These are phyloP conservation scores for Colletotrichum caudatum DNA, from an alignment of 2,329 filamentous ascomycete genomes.

Conservation along the genomic window DNA sequence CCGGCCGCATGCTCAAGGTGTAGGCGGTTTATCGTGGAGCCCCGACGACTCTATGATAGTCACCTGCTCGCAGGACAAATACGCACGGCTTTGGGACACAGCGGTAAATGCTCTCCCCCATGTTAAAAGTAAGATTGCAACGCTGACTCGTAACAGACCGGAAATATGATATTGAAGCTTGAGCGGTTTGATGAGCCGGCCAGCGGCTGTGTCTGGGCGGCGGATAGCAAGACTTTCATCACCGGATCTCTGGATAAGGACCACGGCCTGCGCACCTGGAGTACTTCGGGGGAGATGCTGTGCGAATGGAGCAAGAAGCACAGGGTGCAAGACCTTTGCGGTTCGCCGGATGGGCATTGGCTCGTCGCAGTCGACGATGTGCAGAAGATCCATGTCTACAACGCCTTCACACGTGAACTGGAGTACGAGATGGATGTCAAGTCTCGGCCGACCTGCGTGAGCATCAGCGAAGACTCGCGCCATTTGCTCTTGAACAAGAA, in stretches of 20 bases:
- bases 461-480: constrained; percentile 83
- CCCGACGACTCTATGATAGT: constrained; percentile 90
- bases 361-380: constrained; percentile 82
- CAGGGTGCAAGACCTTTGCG: constrained; percentile 85
- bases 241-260: constrained; percentile 80
- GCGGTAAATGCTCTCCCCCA: constrained; percentile 62
- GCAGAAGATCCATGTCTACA: constrained; percentile 82
- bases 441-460: constrained; percentile 80
- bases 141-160: constrained; percentile 61
- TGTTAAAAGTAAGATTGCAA: neutral
- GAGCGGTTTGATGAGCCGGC: constrained; percentile 84
- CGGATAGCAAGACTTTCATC: constrained; percentile 81
- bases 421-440: constrained; percentile 80
- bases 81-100: constrained; percentile 81
- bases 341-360: constrained; percentile 82
- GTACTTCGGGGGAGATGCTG: constrained; percentile 69
- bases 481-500: constrained; percentile 86
- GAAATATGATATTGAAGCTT: constrained; percentile 71
- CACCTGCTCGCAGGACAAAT: constrained; percentile 81
- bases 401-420: constrained; percentile 79
- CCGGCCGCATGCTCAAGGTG: constrained; percentile 74
- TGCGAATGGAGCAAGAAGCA: constrained; percentile 77
- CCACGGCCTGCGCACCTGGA: constrained; percentile 78
- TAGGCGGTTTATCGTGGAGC: constrained; percentile 90
- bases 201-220: constrained; percentile 89